Evolutionary conservation across 2,329 filamentous ascomycete genomes (phyloP).

Genomic region (Gremmenia infestans): DNA sequence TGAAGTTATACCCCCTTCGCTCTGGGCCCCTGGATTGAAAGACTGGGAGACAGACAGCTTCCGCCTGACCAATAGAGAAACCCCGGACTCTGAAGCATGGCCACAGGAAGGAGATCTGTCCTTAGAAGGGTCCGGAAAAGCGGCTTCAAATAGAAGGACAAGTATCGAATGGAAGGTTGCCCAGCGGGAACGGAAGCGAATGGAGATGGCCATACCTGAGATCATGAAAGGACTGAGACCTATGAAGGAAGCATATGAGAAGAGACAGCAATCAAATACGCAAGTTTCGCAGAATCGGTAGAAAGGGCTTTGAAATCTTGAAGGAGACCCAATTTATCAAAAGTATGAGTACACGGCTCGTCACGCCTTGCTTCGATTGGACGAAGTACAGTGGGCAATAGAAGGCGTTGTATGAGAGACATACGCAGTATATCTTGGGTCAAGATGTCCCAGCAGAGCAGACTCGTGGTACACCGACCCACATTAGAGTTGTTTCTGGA

Average conservation of each 20-base stretch:
- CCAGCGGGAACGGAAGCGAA: conserved; percentile 4
- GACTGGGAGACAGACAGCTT: conserved; percentile 30
- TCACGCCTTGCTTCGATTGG: too few species aligned
- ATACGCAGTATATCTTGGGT: too few species aligned
- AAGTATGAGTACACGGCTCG: too few species aligned
- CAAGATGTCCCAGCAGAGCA: too few species aligned
- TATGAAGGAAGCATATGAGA: conserved; percentile 8
- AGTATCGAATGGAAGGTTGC: conserved; percentile 12
- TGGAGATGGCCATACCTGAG: neutral
- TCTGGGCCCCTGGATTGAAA: conserved; percentile 20
- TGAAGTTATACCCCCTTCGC: conserved; percentile 11
- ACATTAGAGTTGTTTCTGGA: too few species aligned
- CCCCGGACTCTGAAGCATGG: neutral
- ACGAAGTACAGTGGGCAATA: too few species aligned
- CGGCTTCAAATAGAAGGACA: neutral
- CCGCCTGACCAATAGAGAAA: conserved; percentile 3
- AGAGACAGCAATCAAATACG: neutral
- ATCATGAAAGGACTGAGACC: conserved; percentile 14
- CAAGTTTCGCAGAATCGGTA: neutral
- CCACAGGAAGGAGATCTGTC: neutral
- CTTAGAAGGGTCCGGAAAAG: too few species aligned
- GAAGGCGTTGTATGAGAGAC: too few species aligned
- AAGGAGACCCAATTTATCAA: too few species aligned
- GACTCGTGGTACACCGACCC: too few species aligned
- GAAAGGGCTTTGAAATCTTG: too few species aligned